Percentiles rank a stretch among this genome's conserved stretches.
Evolutionary conservation across 306 rosid species (phyloP).

Genomic region (Mimosa pudica): DNA sequence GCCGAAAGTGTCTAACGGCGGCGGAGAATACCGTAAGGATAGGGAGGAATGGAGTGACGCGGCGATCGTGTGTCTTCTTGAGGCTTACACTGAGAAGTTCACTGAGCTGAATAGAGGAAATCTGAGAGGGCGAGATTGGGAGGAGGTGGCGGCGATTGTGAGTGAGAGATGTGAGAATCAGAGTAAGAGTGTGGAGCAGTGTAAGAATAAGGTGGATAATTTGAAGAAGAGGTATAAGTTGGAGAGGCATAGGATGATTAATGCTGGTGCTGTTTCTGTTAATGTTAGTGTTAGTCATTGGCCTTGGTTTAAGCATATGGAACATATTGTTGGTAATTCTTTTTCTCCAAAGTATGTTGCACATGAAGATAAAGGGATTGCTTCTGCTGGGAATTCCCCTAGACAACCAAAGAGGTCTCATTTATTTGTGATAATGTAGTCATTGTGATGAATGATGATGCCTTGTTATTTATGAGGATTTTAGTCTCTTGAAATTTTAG

Average conservation of each 20-base stretch:
- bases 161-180: slow-evolving; percentile 83
- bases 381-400: slow-evolving; percentile 60
- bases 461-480: not conserved
- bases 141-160: slow-evolving; percentile 85
- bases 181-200: slow-evolving; percentile 88
- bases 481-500: not conserved
- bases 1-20: slow-evolving; percentile 47
- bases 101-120: slow-evolving; percentile 90
- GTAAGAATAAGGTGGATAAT: slow-evolving; percentile 94
- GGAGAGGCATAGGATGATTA: slow-evolving; percentile 85
- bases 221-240: slow-evolving; percentile 91
- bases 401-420: slow-evolving; percentile 74
- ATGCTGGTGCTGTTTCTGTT: slow-evolving; percentile 66
- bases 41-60: slow-evolving; percentile 98
- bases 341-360: slow-evolving; percentile 52
- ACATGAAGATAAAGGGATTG: slow-evolving; percentile 68
- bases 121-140: slow-evolving; percentile 94
- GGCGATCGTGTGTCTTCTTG: slow-evolving; percentile 82
- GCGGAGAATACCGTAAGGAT: slow-evolving; percentile 85
- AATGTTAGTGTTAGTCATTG: slow-evolving; percentile 76
- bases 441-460: not conserved
- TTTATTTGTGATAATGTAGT: not conserved
- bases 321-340: slow-evolving; percentile 84
- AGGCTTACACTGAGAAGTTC: slow-evolving; percentile 90
- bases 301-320: slow-evolving; percentile 98